phyloP scores from a whole-genome alignment of 192 early-diverging fungal species.

The Backusella liffmaniae region DNA sequence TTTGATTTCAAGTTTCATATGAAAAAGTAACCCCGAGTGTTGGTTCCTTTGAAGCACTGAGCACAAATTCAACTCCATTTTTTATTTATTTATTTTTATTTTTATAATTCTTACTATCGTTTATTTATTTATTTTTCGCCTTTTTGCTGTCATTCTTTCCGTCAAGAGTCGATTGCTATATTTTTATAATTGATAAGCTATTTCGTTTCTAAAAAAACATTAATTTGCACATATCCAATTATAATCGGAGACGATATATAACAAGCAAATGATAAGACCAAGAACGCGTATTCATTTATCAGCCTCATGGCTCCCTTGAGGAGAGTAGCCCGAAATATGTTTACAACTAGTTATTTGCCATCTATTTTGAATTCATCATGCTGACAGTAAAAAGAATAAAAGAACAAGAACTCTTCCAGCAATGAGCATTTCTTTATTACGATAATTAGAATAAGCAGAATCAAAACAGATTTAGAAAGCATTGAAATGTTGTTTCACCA shows the following conservation, averaged over 20 bases:
- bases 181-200: no score
- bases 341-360: no score
- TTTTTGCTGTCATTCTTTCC: no score
- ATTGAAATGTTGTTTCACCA: not conserved
- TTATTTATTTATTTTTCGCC: not conserved
- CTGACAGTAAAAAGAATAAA: no score
- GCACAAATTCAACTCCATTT: no score
- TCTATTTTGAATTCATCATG: no score
- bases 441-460: not conserved
- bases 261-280: not conserved
- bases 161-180: no score
- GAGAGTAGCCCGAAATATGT: no score
- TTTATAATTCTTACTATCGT: no score
- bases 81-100: no score
- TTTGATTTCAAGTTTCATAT: not conserved
- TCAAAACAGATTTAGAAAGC: slow-evolving; percentile 1
- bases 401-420: no score
- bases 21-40: not conserved
- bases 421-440: not conserved
- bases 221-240: not conserved
- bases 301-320: not conserved
- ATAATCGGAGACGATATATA: not conserved
- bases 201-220: no score
- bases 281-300: not conserved
- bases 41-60: not conserved